Conservation (phyloP, 129 eudicot species). For the Flaveria linearis region DNA sequence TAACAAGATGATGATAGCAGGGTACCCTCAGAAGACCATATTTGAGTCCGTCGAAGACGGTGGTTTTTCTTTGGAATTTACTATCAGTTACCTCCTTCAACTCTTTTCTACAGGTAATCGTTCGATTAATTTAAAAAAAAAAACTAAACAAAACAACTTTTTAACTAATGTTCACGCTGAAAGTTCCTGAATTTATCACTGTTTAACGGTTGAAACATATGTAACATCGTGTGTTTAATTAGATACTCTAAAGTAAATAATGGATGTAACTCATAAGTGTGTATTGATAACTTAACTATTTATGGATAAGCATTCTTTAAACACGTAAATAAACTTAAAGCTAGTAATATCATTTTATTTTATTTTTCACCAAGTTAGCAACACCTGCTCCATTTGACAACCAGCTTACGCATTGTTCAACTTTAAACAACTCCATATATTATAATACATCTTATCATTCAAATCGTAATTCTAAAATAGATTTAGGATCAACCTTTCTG, state of each 20-base stretch:
- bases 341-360: not conserved
- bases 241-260: not conserved
- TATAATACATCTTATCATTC: not conserved
- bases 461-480: not conserved
- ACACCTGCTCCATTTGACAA: not conserved
- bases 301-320: too few species aligned
- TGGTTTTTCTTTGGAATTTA: constrained; percentile 76
- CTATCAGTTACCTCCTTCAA: constrained; percentile 79
- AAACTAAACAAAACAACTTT: too few species aligned
- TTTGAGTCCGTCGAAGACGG: constrained; percentile 75
- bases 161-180: too few species aligned
- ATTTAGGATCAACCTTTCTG: not conserved
- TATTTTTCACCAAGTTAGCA: not conserved
- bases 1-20: constrained; percentile 54
- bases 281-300: too few species aligned
- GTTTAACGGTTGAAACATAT: too few species aligned
- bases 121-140: not conserved
- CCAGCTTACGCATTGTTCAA: not conserved
- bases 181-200: not conserved
- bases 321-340: too few species aligned
- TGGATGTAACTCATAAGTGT: not conserved
- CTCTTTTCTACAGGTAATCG: constrained; percentile 74
- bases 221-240: too few species aligned
- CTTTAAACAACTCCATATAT: not conserved
- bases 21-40: constrained; percentile 88